Base-by-base conservation (phyloP, 2,329 filamentous ascomycete genomes). In the Alternaria angustiovoidea region DNA sequence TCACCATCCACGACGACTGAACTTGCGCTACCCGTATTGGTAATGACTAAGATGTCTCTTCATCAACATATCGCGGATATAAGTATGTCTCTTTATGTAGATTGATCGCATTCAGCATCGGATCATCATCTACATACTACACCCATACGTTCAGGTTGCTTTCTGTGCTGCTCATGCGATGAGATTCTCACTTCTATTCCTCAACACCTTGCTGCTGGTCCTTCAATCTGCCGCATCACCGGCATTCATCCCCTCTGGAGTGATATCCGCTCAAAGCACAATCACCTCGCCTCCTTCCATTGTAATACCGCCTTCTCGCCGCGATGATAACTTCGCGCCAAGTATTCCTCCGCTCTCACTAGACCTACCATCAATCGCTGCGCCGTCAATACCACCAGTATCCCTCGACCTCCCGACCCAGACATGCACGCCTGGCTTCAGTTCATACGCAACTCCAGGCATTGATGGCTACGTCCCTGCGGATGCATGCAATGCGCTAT, bases 391-490 rank as follows among this genome's bases (percentile, higher is more conserved):
- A 53, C 34, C 46, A 53, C 56, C 51, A 9, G 30, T 66, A 24
- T 59, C 56, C 11, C 59, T 62, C 34, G 39, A 62, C 41, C 64
- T 66, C 38, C 64, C 64, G 46, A 24, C 47, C 24, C 26, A 53
- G 51, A 67, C 62, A 24, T 67, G 64, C 51, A 67, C 64, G 36
- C 60, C 64, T 51, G 64, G 62, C 42, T 63, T 60, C 57, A 55
- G 26, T 42, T 36, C 62, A 26, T 67, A 67, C 22, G 62, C 60
- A 30, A 65, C 57, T 54, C 69, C 69, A 7, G 67, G 64, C 7
- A 54, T 57, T 18, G 59, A 71, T 55, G 69, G 69, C 57, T 62
- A 68, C 39, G 69, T 71, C 2, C 67, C 66, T 26, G 49, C 54
- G 6, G 57, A 57, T 26, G 62, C 67, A 30, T 69, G 67, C 49